phyloP scores from a whole-genome alignment of 2,329 filamentous ascomycete genomes.

The Fusarium sp. region DNA sequence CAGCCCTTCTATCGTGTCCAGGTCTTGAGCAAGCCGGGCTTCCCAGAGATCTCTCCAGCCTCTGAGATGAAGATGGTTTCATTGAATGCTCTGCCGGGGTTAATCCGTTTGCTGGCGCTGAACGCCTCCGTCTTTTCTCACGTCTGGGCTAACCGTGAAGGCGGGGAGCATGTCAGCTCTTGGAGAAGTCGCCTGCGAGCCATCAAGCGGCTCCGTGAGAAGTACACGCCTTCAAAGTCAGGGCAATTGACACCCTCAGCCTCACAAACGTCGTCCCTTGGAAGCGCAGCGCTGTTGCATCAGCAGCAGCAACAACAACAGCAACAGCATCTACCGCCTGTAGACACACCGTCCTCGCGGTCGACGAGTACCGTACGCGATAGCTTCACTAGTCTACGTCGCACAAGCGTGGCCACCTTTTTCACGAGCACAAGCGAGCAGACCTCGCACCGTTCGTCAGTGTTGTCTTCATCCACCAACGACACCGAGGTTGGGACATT shows the following conservation, averaged over 20 bases:
- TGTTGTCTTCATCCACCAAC: conserved; percentile 64
- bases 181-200: conserved; percentile 90
- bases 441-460: conserved; percentile 68
- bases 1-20: conserved; percentile 85
- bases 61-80: conserved; percentile 90
- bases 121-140: conserved; percentile 94
- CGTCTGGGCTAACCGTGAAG: conserved; percentile 84
- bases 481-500: conserved; percentile 62
- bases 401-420: conserved; percentile 74
- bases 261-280: conserved; percentile 47
- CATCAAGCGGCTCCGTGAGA: conserved; percentile 83
- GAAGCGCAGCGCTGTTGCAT: conserved; percentile 41
- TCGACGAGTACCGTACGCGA: conserved; percentile 66
- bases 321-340: conserved; percentile 37
- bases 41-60: conserved; percentile 91
- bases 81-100: conserved; percentile 81
- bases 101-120: conserved; percentile 87
- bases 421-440: conserved; percentile 68
- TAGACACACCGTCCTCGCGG: conserved; percentile 48
- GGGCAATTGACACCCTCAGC: conserved; percentile 43
- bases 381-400: conserved; percentile 68
- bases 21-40: conserved; percentile 86
- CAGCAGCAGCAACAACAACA: conserved; percentile 39
- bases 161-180: conserved; percentile 85
- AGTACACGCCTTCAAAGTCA: conserved; percentile 62